Percentiles rank a stretch among this genome's conserved stretches.
phyloP scores from a whole-genome alignment of 2,329 filamentous ascomycete species.

The Monilinia polystroma region DNA sequence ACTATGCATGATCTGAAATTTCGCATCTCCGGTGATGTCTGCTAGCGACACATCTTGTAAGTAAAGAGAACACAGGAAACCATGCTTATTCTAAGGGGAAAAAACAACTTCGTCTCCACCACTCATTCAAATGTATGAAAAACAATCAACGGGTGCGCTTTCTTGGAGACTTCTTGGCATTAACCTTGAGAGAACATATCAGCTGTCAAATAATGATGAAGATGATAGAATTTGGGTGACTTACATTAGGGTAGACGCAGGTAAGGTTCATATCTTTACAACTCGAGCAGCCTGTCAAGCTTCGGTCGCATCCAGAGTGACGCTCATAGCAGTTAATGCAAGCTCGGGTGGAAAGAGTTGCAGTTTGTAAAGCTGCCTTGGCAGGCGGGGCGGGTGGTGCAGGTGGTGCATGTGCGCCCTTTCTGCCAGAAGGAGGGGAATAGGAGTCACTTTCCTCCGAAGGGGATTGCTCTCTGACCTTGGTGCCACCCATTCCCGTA shows the following conservation, averaged over 20 bases:
- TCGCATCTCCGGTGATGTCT: background rate
- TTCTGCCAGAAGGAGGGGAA: background rate
- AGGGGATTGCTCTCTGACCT: background rate
- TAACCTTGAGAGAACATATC: constrained; percentile 5
- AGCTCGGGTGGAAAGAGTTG: background rate
- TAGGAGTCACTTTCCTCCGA: background rate
- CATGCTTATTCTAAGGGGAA: background rate
- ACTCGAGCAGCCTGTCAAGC: background rate
- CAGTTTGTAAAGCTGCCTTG: background rate
- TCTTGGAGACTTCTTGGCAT: background rate
- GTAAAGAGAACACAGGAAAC: background rate
- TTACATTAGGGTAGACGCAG: constrained; percentile 14
- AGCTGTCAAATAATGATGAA: constrained; percentile 4
- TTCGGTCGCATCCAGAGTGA: constrained; percentile 9
- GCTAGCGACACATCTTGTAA: background rate
- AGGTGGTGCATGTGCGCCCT: too few relatives aligned
- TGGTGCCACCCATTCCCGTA: background rate
- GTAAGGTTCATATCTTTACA: background rate
- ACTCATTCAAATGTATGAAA: constrained; percentile 1
- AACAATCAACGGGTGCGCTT: background rate
- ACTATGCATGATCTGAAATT: background rate
- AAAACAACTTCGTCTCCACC: background rate
- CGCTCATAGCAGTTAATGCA: constrained; percentile 11
- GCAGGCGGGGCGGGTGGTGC: background rate
- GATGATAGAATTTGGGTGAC: background rate